A percentile compares a stretch with the other conserved stretches of the same genome.
phyloP scores from a whole-genome alignment of 78 protist species.

The Neovahlkampfia damariscottae region DNA sequence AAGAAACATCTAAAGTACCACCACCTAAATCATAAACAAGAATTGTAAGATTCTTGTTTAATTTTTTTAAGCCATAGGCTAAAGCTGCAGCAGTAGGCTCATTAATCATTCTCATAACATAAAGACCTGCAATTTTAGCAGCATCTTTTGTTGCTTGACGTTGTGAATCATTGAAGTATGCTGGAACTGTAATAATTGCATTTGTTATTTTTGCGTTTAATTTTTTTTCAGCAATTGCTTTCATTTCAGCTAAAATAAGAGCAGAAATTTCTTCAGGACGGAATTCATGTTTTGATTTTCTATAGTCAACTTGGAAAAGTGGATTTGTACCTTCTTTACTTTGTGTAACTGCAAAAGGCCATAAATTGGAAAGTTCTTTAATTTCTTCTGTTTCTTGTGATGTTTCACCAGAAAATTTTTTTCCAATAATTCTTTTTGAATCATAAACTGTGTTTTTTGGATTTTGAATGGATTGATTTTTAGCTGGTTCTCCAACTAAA shows the following conservation, averaged over 20 bases:
- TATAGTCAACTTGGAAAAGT: constrained; percentile 91
- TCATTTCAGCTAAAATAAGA: no score
- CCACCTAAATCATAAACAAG: constrained; percentile 97
- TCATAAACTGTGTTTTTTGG: constrained; percentile 76
- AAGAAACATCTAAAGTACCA: constrained; percentile 98
- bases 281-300: constrained; percentile 59
- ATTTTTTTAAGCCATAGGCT: constrained; percentile 83
- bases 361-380: constrained; percentile 84
- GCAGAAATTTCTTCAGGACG: no score
- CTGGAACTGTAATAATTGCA: constrained; percentile 98
- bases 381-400: constrained; percentile 38
- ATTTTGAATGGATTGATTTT: constrained; percentile 62
- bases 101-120: constrained; percentile 93
- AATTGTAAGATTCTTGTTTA: constrained; percentile 40
- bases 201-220: no score
- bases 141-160: constrained; percentile 99
- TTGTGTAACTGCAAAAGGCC: constrained; percentile 87
- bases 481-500: constrained; percentile 84
- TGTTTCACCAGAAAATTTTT: constrained; percentile 50
- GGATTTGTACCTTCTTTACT: constrained; percentile 65
- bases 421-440: constrained; percentile 88
- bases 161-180: constrained; percentile 98
- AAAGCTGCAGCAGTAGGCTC: constrained; percentile 99
- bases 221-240: no score
- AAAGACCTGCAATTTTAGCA: constrained; percentile 93